Conservation (phyloP, 371 early-diverging fungal genomes). For the Zychaea mexicana region DNA sequence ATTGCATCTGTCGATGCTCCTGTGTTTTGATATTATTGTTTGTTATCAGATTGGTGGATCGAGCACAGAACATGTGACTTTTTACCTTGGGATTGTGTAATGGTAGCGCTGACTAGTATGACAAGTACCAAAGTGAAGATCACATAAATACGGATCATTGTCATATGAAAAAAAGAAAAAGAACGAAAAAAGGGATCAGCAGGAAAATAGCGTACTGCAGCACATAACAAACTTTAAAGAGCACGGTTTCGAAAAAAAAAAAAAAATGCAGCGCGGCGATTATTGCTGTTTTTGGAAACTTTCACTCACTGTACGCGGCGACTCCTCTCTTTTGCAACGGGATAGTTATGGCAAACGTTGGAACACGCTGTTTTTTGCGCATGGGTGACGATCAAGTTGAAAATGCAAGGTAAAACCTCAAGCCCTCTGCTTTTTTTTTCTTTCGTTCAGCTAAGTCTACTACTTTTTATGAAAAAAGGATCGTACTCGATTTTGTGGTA, state of each 20-base stretch:
- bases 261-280: neutral
- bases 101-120: neutral
- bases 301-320: no score
- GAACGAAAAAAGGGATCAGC: neutral
- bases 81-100: neutral
- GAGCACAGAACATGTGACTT: neutral
- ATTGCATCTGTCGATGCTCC: neutral
- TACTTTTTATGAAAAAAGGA: neutral
- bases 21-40: neutral
- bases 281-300: neutral
- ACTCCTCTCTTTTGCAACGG: neutral
- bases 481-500: conserved; percentile 9
- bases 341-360: neutral
- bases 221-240: neutral
- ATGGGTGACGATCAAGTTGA: conserved; percentile 11
- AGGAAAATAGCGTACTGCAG: neutral
- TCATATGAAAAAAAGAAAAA: neutral
- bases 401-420: conserved; percentile 16
- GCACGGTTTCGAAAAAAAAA: neutral
- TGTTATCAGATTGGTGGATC: no score
- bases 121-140: neutral
- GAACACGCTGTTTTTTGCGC: conserved; percentile 14
- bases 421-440: neutral
- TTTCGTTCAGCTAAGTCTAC: no score
- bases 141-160: neutral